phyloP scores from a whole-genome alignment of 306 rosid species.

The Fragaria iinumae region DNA sequence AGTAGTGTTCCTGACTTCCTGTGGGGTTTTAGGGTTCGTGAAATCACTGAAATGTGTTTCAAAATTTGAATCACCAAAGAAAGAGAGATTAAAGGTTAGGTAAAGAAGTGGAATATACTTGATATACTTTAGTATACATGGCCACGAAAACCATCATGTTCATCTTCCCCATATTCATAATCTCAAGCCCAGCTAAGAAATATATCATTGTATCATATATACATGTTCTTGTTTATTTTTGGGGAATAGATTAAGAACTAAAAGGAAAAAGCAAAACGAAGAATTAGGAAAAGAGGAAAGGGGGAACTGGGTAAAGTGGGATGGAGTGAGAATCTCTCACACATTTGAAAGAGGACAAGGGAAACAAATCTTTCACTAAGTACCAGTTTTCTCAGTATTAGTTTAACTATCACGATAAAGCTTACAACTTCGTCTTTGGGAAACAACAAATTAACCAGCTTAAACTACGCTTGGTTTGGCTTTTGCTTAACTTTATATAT shows the following conservation, averaged over 20 bases:
- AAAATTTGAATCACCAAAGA: constrained; percentile 65
- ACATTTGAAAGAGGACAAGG: constrained; percentile 71
- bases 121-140: constrained; percentile 37
- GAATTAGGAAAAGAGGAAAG: neutral
- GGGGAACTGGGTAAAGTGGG: neutral
- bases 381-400: constrained; percentile 37
- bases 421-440: constrained; percentile 60
- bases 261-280: neutral
- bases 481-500: constrained; percentile 9
- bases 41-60: constrained; percentile 40
- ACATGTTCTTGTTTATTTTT: neutral
- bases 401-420: constrained; percentile 54
- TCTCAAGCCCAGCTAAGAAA: constrained; percentile 11
- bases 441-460: constrained; percentile 54
- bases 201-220: neutral
- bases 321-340: constrained; percentile 53
- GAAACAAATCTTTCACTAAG: constrained; percentile 58
- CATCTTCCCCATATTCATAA: constrained; percentile 9
- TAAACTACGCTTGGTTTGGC: constrained; percentile 47
- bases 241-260: neutral
- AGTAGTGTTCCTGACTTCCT: neutral
- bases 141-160: constrained; percentile 46
- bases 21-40: neutral
- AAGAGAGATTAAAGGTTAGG: constrained; percentile 32
- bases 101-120: constrained; percentile 29